phyloP scores from a whole-genome alignment of 176 grass and related monocot genomes.

The Raddia distichophylla region DNA sequence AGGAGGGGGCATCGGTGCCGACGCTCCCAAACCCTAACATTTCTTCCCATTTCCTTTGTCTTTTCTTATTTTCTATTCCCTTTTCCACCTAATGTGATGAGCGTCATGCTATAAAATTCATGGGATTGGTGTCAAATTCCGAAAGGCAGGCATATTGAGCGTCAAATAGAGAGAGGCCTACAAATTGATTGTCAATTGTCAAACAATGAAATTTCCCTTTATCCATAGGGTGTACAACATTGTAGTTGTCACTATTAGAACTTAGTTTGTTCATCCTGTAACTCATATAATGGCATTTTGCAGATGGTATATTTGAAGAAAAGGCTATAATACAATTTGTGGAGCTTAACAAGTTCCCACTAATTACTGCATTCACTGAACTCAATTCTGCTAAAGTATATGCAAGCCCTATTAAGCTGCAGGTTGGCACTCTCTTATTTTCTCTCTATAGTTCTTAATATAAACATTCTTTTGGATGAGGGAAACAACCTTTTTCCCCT shows the following conservation, averaged over 20 bases:
- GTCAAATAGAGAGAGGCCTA: too few relatives aligned
- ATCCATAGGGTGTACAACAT: neutral
- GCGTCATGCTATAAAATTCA: too few relatives aligned
- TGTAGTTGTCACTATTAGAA: neutral
- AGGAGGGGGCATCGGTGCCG: too few relatives aligned
- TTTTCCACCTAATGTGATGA: too few relatives aligned
- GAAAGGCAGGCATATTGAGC: too few relatives aligned
- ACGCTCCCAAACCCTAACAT: too few relatives aligned
- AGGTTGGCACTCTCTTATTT: constrained; percentile 57
- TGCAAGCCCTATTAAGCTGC: constrained; percentile 81
- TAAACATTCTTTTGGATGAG: neutral
- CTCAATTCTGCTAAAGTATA: constrained; percentile 89
- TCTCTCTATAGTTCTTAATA: constrained; percentile 17
- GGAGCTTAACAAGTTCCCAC: constrained; percentile 78
- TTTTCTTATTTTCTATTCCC: too few relatives aligned
- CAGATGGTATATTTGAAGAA: constrained; percentile 83
- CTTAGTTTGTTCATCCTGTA: neutral
- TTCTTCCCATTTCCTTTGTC: too few relatives aligned
- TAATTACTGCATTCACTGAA: constrained; percentile 85
- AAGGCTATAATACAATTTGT: constrained; percentile 77
- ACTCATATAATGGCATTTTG: constrained; percentile 42
- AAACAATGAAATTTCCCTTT: neutral
- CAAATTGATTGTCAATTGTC: too few relatives aligned
- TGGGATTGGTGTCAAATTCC: too few relatives aligned
- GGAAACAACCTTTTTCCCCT: neutral